Evolutionary conservation across 1,284 basidiomycete genomes (phyloP).

Genomic region (Leccinum proximum): DNA sequence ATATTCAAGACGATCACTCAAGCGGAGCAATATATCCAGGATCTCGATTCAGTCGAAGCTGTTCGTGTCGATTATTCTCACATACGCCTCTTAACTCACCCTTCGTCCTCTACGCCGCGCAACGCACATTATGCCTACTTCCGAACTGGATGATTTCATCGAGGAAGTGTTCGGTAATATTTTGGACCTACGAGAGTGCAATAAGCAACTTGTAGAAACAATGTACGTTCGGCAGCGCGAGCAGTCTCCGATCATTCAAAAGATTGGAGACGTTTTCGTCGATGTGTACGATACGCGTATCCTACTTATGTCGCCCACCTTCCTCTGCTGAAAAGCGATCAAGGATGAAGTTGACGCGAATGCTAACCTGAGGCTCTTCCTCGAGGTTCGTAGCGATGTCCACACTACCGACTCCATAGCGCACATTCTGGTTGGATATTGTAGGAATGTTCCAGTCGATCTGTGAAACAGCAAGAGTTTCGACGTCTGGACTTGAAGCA

Average conservation of each 20-base stretch:
- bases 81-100: background rate
- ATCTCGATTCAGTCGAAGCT: conserved; percentile 82
- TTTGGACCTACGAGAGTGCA: conserved; percentile 79
- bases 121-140: conserved; percentile 67
- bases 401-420: background rate
- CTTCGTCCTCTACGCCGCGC: conserved; percentile 69
- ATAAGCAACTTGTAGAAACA: conserved; percentile 77
- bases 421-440: conserved; percentile 8
- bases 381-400: conserved; percentile 64
- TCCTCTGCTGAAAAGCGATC: conserved; percentile 37
- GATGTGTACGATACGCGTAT: conserved; percentile 82
- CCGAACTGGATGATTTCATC: conserved; percentile 78
- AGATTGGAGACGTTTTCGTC: conserved; percentile 90
- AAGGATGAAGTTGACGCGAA: conserved; percentile 55
- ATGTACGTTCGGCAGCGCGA: conserved; percentile 89
- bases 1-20: conserved; percentile 91
- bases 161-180: conserved; percentile 89
- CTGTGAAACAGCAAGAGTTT: conserved; percentile 64
- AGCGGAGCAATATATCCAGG: conserved; percentile 89
- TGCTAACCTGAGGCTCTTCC: conserved; percentile 78
- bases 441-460: conserved; percentile 54
- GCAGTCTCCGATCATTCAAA: conserved; percentile 79
- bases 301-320: conserved; percentile 85
- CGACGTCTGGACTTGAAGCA: conserved; percentile 86
- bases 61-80: conserved; percentile 35